Evolutionary conservation across 805 yeast genomes (phyloP).

Genomic region (Zygosaccharomyces bisporus): DNA sequence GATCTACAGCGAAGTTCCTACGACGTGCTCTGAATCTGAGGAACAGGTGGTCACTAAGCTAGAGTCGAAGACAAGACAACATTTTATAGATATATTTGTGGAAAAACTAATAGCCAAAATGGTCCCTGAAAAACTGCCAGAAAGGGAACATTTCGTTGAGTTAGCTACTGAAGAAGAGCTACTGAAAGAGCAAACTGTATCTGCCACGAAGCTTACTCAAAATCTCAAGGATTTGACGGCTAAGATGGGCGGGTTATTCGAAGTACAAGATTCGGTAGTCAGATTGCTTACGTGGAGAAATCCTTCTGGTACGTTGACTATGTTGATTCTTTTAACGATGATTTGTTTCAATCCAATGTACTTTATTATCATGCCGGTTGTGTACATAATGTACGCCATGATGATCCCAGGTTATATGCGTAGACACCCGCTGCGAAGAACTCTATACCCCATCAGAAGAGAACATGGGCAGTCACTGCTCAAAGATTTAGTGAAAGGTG

Average conservation of each 20-base stretch:
- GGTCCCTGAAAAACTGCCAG: conserved; percentile 48
- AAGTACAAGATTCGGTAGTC: conserved; percentile 56
- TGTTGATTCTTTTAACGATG: conserved; percentile 57
- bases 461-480: conserved; percentile 52
- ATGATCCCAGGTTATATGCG: conserved; percentile 67
- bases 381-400: conserved; percentile 51
- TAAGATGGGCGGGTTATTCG: conserved; percentile 54
- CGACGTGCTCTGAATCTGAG: conserved; percentile 6
- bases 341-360: conserved; percentile 70
- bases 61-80: conserved; percentile 32
- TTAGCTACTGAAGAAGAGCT: conserved; percentile 20
- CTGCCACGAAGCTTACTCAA: conserved; percentile 51
- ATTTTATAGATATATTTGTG: conserved; percentile 56
- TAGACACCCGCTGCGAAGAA: conserved; percentile 58
- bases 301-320: conserved; percentile 64
- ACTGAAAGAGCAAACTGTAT: conserved; percentile 47
- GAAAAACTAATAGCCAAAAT: conserved; percentile 51
- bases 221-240: conserved; percentile 56
- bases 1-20: conserved; percentile 9
- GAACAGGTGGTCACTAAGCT: conserved; percentile 16
- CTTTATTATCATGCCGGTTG: conserved; percentile 58
- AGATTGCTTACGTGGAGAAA: conserved; percentile 69
- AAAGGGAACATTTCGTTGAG: conserved; percentile 38
- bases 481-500: conserved; percentile 34
- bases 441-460: conserved; percentile 41